Evolutionary conservation across 2,329 filamentous ascomycete species (phyloP), one percentile per base, ranked within the genome.

Genomic region (Exophiala calicioides): DNA sequence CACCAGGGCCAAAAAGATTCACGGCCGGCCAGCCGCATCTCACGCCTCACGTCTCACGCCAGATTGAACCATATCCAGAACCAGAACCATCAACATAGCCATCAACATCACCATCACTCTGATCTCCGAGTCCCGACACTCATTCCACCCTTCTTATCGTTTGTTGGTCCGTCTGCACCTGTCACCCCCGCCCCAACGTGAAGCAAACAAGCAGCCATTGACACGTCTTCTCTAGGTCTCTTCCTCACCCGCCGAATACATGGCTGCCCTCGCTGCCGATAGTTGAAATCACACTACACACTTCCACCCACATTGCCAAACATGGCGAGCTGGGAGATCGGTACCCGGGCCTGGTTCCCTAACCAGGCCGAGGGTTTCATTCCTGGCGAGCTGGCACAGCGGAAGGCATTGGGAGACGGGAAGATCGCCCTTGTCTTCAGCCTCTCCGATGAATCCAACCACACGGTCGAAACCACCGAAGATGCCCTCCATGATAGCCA

Each of bases 311-410:
- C 71, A 95, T 95, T 90, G 88, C 89, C 76, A 87, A 94, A 72
- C 88, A 82, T 68, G 97, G 94, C 75, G 43, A 53, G 49, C 33
- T 59, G 57, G 57, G 90, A 97, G 78, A 82, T 96, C 66, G 93
- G 91, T 66, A 97, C 91, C 64, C 84, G 89, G 81, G 93, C 90
- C 67, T 98, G 93, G 93, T 93, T 97, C 80, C 90, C 93, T 62
- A 93, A 98, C 76, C 76, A 82, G 68, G 88, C 88, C 53, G 91
- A 98, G 72, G 93, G 93, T 73, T 98, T 93, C 91, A 83, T 98
- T 69, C 87, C 90, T 66, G 96, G 93, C 35, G 90, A 97, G 78
- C 86, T 98, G 61, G 78, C 86, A 67, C 85, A 87, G 71, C 96
- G 93, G 78, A 79, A 80, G 46, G 75, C 88, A 58, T 79, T 93